These are phyloP conservation scores for Rhamnella rubrinervis DNA, from an alignment of 331 rosid genomes.

Conservation along the genomic window DNA sequence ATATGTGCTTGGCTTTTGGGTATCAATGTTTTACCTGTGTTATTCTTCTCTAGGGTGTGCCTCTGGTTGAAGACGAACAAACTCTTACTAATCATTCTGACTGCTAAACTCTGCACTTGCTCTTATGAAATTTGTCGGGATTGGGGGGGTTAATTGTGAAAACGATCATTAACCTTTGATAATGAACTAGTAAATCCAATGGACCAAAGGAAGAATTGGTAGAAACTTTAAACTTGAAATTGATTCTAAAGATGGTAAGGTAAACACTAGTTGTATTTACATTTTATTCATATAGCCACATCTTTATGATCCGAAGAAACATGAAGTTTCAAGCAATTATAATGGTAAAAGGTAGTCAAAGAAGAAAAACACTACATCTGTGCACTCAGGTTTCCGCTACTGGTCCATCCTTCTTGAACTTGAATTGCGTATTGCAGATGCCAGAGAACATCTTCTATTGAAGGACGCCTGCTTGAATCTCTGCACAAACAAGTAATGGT, in stretches of 20 bases:
- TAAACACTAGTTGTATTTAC: conserved; percentile 33
- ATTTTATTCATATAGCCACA: conserved; percentile 25
- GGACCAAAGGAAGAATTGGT: too few relatives aligned
- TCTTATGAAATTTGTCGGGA: background rate
- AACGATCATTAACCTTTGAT: too few relatives aligned
- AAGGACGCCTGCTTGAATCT: conserved; percentile 67
- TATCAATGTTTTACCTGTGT: conserved; percentile 6
- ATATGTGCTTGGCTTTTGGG: conserved; percentile 52
- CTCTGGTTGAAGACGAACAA: too few relatives aligned
- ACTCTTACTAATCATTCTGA: too few relatives aligned
- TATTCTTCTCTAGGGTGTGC: background rate
- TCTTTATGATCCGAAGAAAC: background rate
- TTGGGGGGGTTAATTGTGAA: too few relatives aligned
- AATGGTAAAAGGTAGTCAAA: background rate
- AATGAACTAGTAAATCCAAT: too few relatives aligned
- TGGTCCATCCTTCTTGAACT: conserved; percentile 86
- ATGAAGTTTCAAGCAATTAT: background rate
- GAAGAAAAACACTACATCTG: conserved; percentile 34
- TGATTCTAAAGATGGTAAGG: background rate
- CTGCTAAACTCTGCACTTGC: too few relatives aligned
- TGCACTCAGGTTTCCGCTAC: conserved; percentile 74
- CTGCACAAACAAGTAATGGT: conserved; percentile 61
- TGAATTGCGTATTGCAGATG: conserved; percentile 90
- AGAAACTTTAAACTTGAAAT: too few relatives aligned
- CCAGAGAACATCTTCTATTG: conserved; percentile 87